phyloP scores from a whole-genome alignment of 2,329 filamentous ascomycete genomes.

The Pyrenochaeta sp. region DNA sequence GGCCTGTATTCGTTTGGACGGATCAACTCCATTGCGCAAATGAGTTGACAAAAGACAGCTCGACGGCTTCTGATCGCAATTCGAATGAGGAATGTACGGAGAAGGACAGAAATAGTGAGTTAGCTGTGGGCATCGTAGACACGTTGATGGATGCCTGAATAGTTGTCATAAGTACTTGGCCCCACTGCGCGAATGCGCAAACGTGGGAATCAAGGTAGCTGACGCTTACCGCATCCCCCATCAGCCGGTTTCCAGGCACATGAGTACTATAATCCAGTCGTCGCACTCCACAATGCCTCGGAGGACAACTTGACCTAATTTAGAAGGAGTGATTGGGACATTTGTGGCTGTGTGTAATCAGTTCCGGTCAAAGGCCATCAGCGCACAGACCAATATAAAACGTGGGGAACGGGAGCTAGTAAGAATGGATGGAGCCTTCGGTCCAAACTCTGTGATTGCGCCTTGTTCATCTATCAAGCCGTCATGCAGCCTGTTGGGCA shows the following conservation, averaged over 20 bases:
- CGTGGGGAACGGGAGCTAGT: conserved; percentile 7
- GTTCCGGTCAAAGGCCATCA: conserved; percentile 8
- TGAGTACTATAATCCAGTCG: conserved; percentile 3
- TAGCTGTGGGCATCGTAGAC: not conserved
- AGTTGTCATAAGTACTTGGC: conserved; percentile 16
- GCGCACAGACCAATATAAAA: conserved; percentile 1
- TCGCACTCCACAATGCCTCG: conserved; percentile 2
- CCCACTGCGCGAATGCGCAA: conserved; percentile 29
- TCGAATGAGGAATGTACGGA: not conserved
- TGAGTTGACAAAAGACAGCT: not conserved
- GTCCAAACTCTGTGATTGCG: conserved; percentile 1
- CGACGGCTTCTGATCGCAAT: conserved; percentile 8
- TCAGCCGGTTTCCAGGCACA: conserved; percentile 17
- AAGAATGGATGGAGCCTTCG: conserved; percentile 1
- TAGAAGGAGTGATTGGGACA: not conserved
- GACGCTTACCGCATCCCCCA: conserved; percentile 10
- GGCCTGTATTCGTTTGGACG: conserved; percentile 11
- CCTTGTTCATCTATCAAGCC: conserved; percentile 15
- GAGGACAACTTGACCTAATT: conserved; percentile 5
- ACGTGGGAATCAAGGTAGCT: conserved; percentile 21
- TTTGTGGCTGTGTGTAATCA: conserved; percentile 14
- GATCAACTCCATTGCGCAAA: conserved; percentile 24
- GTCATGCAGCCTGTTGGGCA: not conserved
- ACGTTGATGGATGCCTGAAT: conserved; percentile 14
- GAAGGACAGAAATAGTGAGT: not conserved